A percentile compares a stretch with the other conserved stretches of the same genome.
Evolutionary conservation across 1,139 yeast species (phyloP).

Genomic region (Saccharomyces hybrid): DNA sequence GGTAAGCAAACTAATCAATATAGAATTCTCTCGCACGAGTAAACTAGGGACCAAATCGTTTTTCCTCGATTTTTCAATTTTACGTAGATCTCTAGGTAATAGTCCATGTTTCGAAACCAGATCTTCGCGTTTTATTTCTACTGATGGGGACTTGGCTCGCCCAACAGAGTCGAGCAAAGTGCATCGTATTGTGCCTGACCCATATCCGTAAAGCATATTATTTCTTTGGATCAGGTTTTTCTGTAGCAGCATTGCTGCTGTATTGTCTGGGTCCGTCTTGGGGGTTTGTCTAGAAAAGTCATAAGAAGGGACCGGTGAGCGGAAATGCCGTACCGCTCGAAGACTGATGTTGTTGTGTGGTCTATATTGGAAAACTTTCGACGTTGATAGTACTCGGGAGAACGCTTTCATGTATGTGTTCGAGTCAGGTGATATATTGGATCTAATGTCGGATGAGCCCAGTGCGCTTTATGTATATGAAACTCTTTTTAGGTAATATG

Average conservation of each 20-base stretch:
- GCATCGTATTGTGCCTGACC: slow-evolving; percentile 36
- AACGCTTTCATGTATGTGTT: background rate
- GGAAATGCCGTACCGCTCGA: background rate
- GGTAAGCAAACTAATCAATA: slow-evolving; percentile 56
- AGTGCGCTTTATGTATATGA: background rate
- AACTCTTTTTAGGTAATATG: background rate
- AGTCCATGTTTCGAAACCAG: slow-evolving; percentile 31
- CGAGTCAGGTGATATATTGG: background rate
- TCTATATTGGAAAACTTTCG: background rate
- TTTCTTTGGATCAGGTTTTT: slow-evolving; percentile 34
- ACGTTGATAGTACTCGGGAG: background rate
- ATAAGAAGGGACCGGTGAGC: background rate
- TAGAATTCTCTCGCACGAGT: slow-evolving; percentile 53
- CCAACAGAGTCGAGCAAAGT: slow-evolving; percentile 57
- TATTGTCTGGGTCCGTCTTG: slow-evolving; percentile 3
- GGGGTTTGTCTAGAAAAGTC: background rate
- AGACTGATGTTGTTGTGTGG: background rate
- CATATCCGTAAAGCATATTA: slow-evolving; percentile 27
- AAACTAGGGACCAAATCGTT: slow-evolving; percentile 55
- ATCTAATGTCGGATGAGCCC: background rate
- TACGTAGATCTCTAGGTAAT: slow-evolving; percentile 37
- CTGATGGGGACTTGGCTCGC: slow-evolving; percentile 47
- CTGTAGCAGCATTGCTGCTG: slow-evolving; percentile 31
- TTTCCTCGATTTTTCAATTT: slow-evolving; percentile 51
- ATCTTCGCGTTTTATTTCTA: slow-evolving; percentile 53